These are phyloP conservation scores for Verticillium nubilum DNA, from an alignment of 2,329 filamentous ascomycete genomes.

Conservation along the genomic window DNA sequence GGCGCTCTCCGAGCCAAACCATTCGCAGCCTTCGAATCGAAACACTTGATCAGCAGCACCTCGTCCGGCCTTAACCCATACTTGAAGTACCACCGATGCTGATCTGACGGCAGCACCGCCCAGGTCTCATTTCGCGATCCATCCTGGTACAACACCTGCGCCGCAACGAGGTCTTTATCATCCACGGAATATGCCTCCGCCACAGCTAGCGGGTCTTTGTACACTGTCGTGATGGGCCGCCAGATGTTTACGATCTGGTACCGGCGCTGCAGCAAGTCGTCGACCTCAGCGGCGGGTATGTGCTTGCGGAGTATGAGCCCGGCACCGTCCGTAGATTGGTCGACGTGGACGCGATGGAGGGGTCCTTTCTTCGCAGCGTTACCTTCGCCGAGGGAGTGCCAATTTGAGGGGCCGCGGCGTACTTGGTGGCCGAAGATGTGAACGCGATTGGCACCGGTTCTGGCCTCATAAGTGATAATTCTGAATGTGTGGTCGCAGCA, in stretches of 20 bases:
- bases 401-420: slow-evolving; percentile 29
- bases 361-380: slow-evolving; percentile 46
- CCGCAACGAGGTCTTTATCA: slow-evolving; percentile 32
- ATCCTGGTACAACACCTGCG: slow-evolving; percentile 27
- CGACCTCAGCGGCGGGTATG: not conserved
- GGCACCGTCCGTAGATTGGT: slow-evolving; percentile 46
- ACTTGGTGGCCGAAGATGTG: slow-evolving; percentile 24
- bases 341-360: slow-evolving; percentile 40
- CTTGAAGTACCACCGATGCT: slow-evolving; percentile 49
- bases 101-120: slow-evolving; percentile 23
- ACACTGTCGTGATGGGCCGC: slow-evolving; percentile 42
- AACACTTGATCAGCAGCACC: slow-evolving; percentile 58
- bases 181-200: slow-evolving; percentile 29
- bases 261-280: not conserved
- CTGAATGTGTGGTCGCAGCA: not conserved
- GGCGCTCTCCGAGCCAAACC: slow-evolving; percentile 53
- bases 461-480: slow-evolving; percentile 4
- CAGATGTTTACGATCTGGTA: slow-evolving; percentile 27
- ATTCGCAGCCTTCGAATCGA: slow-evolving; percentile 47
- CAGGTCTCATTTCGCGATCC: slow-evolving; percentile 28
- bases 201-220: slow-evolving; percentile 34
- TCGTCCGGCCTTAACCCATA: slow-evolving; percentile 45
- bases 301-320: slow-evolving; percentile 7
- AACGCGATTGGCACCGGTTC: slow-evolving; percentile 21
- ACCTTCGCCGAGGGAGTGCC: slow-evolving; percentile 60